Evolutionary conservation across 441 rosid genomes (phyloP), one percentile per base, ranked within the genome.

Genomic region (Populus tomentosa): DNA sequence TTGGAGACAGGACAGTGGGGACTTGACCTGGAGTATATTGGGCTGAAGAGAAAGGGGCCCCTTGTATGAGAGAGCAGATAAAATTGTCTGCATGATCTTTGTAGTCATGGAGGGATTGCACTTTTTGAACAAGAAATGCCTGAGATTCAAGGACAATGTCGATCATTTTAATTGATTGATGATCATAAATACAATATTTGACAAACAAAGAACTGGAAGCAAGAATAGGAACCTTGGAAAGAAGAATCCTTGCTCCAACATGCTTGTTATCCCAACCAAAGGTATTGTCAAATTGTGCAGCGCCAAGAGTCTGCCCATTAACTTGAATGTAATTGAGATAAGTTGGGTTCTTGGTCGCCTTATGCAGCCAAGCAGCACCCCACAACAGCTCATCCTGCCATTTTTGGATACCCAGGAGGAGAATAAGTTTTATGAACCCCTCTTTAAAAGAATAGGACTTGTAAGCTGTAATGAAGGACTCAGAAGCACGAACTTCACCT

Each of bases 211-310:
- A 24, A 18, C 40, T 4, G 26, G 9, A 30, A 21, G 1, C 5
- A 8, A 28, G 30, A 2, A 14, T 1, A 13, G 40, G 36, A 56
- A 95, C 98, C 96, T 92, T 91, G 77, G 99, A 91, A 40, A 95
- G 90, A 33, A 95, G 92, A 76, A 94, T 91, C 65, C 94, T 94
- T 76, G 94, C 89, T 30, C 99, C 99, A 61, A 90, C 97, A 73
- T 93, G 93, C 87, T 95, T 95, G 82, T 95, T 94, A 81, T 95
- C 97, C 99, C 99, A 94, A 1, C 98, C 99, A 75, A 92, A 94
- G 70, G 93, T 97, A 30, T 93, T 92, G 71, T 90, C 91, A 79
- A 86, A 93, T 71, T 95, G 93, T 20, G 84, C 90, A 40, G 98
- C 98, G 10, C 97, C 99, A 62, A 93, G 91, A 0, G 90, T 84